Evolutionary conservation across 768 basidiomycete species (phyloP), one percentile per base, ranked within the genome.

Genomic region (Dioszegia hungarica): DNA sequence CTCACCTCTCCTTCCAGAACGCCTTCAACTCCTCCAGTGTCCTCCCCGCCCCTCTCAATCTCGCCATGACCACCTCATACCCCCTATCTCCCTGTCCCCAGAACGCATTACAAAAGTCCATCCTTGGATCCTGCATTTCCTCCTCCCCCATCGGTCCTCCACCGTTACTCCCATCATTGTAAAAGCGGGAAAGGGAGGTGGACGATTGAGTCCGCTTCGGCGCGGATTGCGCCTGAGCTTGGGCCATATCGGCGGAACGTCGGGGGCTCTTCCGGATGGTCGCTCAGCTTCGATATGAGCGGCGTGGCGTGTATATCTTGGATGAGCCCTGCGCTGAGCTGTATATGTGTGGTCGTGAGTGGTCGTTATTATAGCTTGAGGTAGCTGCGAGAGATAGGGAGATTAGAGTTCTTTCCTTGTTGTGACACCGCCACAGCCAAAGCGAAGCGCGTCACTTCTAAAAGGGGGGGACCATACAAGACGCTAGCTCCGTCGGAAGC

Each of bases 41-140:
- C 74, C 89, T 82, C 17, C 82, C 76, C 14, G 88, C 89, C 19
- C 89, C 90, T 9, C 90, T 82, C 85, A 94, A 60, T 59, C 90
- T 83, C 29, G 90, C 86, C 73, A 90, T 88, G 29, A 97, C 80
- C 41, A 93, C 90, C 67, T 94, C 90, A 60, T 89, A 90, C 15
- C 92, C 92, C 36, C 82, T 86, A 79, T 95, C 91, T 27, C 81
- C 83, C 19, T 81, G 65, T 43, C 90, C 90, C 95, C 95, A 98
- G 79, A 98, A 98, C 1, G 90, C 84, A 77, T 98, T 99, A 77
- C 93, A 98, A 78, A 92, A 97, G 78, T 95, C 90, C 67, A 85
- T 77, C 38, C 65, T 64, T 14, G 65, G 65, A 59, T 69, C 70
- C 87, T 88, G 87, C 82, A 87, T 54, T 80, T 85, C 46, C 83